Percentiles rank a stretch among this genome's conserved stretches.
These are phyloP conservation scores for Stereocaulon alpinum DNA, from an alignment of 495 filamentous ascomycete genomes.

Conservation along the genomic window DNA sequence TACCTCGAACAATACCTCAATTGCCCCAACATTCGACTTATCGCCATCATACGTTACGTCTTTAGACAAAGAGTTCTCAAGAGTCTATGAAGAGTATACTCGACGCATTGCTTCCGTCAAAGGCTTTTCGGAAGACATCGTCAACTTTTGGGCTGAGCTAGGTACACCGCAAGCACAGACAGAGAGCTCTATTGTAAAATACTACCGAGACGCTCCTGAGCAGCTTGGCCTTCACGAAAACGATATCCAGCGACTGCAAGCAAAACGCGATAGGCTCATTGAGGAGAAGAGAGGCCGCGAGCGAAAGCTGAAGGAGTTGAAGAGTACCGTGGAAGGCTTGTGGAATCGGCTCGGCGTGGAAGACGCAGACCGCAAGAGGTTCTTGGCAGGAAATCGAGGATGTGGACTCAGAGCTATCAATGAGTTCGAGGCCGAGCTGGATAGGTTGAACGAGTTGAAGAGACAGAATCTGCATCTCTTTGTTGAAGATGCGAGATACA, in stretches of 20 bases:
- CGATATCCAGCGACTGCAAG: conserved; percentile 62
- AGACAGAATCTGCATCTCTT: conserved; percentile 89
- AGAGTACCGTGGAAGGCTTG: conserved; percentile 59
- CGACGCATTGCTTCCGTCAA: conserved; percentile 68
- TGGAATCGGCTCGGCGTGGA: conserved; percentile 86
- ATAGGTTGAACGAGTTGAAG: conserved; percentile 82
- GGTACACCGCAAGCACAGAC: conserved; percentile 87
- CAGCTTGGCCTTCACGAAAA: conserved; percentile 84
- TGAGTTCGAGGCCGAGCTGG: conserved; percentile 84
- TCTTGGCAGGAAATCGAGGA: conserved; percentile 60
- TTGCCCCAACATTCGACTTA: conserved; percentile 75
- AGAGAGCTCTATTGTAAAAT: conserved; percentile 76
- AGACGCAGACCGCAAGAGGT: conserved; percentile 68
- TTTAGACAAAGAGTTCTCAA: conserved; percentile 80
- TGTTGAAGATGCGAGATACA: conserved; percentile 83
- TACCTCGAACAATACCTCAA: conserved; percentile 58
- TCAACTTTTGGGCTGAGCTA: conserved; percentile 90
- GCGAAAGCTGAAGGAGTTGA: conserved; percentile 67
- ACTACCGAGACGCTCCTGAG: conserved; percentile 80
- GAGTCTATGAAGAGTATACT: conserved; percentile 91
- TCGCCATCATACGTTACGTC: conserved; percentile 78
- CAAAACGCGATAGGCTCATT: conserved; percentile 70
- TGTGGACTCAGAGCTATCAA: conserved; percentile 83
- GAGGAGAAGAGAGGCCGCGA: conserved; percentile 92
- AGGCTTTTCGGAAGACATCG: conserved; percentile 67